Conservation (phyloP, 1,139 yeast species). For the Blastobotrys elegans region DNA sequence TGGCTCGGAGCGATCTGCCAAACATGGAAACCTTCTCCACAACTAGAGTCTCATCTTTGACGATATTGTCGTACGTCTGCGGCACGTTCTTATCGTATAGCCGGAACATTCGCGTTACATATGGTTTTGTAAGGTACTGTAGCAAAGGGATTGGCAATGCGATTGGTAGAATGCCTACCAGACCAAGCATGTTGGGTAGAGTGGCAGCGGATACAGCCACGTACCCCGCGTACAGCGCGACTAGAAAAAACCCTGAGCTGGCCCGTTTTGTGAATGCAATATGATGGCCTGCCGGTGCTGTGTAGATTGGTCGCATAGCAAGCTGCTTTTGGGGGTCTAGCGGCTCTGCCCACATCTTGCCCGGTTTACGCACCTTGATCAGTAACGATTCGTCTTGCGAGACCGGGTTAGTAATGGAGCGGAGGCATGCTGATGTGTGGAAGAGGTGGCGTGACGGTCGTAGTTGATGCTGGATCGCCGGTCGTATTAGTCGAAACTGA, state of each 20-base stretch:
- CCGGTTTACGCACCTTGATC: constrained; percentile 32
- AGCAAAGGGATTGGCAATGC: constrained; percentile 52
- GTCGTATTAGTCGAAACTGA: not conserved
- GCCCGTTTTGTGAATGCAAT: constrained; percentile 37
- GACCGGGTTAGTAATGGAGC: constrained; percentile 29
- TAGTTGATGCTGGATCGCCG: not conserved
- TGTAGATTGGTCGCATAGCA: constrained; percentile 32
- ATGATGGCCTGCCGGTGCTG: constrained; percentile 33
- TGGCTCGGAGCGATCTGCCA: constrained; percentile 64
- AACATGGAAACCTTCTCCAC: constrained; percentile 44
- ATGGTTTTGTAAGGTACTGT: constrained; percentile 55
- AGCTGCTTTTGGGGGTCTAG: constrained; percentile 30
- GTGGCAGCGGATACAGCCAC: constrained; percentile 27
- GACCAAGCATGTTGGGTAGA: constrained; percentile 40
- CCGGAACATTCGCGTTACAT: constrained; percentile 68
- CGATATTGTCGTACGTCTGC: constrained; percentile 47
- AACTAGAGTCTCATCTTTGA: constrained; percentile 29
- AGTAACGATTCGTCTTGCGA: constrained; percentile 30
- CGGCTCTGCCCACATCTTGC: constrained; percentile 34
- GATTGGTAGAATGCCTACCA: constrained; percentile 50
- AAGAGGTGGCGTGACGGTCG: not conserved
- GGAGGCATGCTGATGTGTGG: constrained; percentile 8
- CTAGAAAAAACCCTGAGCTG: constrained; percentile 31
- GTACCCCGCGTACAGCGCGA: constrained; percentile 33
- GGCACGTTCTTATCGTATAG: constrained; percentile 56